phyloP scores from a whole-genome alignment of 495 filamentous ascomycete genomes.

The Trichoderma parareesei region DNA sequence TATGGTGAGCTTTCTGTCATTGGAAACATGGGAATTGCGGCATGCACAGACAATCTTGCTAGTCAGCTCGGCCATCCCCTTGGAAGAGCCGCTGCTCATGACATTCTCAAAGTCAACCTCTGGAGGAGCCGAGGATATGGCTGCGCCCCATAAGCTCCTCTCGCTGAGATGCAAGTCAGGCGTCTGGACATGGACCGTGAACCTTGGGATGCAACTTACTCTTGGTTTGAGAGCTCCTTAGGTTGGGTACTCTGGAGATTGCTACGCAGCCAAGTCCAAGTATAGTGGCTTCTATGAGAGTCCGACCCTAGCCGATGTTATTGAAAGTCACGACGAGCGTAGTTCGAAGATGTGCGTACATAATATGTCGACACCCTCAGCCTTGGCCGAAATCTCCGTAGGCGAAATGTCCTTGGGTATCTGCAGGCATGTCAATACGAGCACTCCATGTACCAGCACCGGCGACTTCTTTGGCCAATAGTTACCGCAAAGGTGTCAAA shows the following conservation, averaged over 20 bases:
- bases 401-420: constrained; percentile 47
- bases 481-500: constrained; percentile 56
- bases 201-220: neutral
- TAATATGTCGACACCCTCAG: constrained; percentile 30
- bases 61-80: constrained; percentile 26
- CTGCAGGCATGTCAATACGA: constrained; percentile 18
- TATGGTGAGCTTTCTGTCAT: constrained; percentile 14
- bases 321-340: constrained; percentile 9
- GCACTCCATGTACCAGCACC: neutral
- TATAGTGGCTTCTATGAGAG: constrained; percentile 48
- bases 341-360: constrained; percentile 25
- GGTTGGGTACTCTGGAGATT: constrained; percentile 34
- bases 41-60: constrained; percentile 26
- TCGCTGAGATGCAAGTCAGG: neutral
- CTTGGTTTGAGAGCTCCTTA: constrained; percentile 10
- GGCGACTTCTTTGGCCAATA: neutral
- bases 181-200: constrained; percentile 28
- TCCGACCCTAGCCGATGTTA: constrained; percentile 26
- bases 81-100: constrained; percentile 36
- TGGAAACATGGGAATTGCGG: neutral
- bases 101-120: constrained; percentile 49
- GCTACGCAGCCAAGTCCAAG: constrained; percentile 21
- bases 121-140: constrained; percentile 28
- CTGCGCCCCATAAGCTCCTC: constrained; percentile 14
- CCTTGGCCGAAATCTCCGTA: constrained; percentile 20